Conservation (phyloP, 1,139 yeast genomes). For the Debaryomyces nepalensis region DNA sequence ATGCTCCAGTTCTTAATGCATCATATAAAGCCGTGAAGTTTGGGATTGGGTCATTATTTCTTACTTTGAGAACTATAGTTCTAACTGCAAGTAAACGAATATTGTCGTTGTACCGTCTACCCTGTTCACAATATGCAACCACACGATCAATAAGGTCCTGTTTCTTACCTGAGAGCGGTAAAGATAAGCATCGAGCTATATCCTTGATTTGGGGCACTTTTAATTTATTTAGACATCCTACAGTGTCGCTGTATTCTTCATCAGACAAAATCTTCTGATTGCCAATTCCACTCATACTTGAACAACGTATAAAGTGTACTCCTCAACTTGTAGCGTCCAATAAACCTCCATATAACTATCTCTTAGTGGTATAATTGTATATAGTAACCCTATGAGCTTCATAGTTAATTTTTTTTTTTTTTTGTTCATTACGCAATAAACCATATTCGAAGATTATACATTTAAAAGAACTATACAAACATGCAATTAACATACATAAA, state of each 20-base stretch:
- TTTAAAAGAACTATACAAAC: neutral
- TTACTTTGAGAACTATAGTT: constrained; percentile 44
- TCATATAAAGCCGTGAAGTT: constrained; percentile 33
- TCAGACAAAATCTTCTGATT: constrained; percentile 14
- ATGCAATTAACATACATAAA: neutral
- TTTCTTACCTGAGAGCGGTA: constrained; percentile 55
- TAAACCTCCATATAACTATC: neutral
- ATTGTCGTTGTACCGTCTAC: constrained; percentile 39
- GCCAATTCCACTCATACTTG: constrained; percentile 7
- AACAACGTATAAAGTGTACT: neutral
- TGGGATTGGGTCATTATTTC: constrained; percentile 43
- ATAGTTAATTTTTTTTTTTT: constrained; percentile 2
- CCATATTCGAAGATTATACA: neutral
- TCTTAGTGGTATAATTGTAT: neutral
- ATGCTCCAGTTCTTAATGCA: constrained; percentile 29
- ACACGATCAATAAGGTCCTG: constrained; percentile 55
- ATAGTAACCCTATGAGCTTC: neutral
- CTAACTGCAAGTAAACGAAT: constrained; percentile 48
- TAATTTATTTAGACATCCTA: constrained; percentile 19
- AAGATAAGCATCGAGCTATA: constrained; percentile 49
- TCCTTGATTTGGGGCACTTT: constrained; percentile 43
- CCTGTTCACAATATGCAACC: constrained; percentile 40
- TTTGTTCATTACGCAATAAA: constrained; percentile 3
- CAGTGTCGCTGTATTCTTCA: constrained; percentile 23
- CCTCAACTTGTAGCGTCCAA: neutral